Base-by-base conservation (phyloP, 108 stramenopile genomes). In the Craspedostauros australis region DNA sequence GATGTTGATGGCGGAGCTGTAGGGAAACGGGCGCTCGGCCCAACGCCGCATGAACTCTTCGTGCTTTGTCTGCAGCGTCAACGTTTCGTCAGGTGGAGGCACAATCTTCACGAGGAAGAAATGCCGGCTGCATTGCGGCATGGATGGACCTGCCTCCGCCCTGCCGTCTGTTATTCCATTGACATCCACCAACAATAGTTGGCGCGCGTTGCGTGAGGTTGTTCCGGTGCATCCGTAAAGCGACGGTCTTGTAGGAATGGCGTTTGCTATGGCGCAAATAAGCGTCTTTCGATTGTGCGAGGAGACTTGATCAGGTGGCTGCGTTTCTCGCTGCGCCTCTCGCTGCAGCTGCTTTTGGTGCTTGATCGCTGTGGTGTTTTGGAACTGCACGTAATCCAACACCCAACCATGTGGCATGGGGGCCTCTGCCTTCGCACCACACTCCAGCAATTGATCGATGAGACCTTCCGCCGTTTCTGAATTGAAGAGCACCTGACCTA, bases 1-100 rank as follows among this genome's bases (percentile, higher is more conserved):
- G 14, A 60, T 39, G 38, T 86, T 81, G 43, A 80, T 79, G 5
- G 84, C 79, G 5, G 77, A 77, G 48, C 79, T 81, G 39, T 86
- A 86, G 20, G 72, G 80, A 64, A 86, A 86, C 8, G 84, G 84
- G 19, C 84, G 62, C 20, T 60, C 29, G 15, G 73, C 37, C 84
- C 84, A 86, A 18, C 48, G 29, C 16, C 36, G 15, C 42, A 50
- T 43, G 37, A 65, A 28, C 19, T 30, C 19, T 21, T 22, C 23
- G 6, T 22, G 18, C 21, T 47, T 21, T 4, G n/a, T 23, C 12
- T 50, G 50, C 3, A 33, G 18, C 24, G 46, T 23, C 18, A 9
- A 15, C 45, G 55, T 54, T n/a, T 48, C 23, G 21, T 28, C 12
- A 43, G 6, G 23, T 14, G 24, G 18, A n/a, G n/a, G n/a, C n/a